Evolutionary conservation across 306 rosid genomes (phyloP).

Genomic region (Trifolium dubium): DNA sequence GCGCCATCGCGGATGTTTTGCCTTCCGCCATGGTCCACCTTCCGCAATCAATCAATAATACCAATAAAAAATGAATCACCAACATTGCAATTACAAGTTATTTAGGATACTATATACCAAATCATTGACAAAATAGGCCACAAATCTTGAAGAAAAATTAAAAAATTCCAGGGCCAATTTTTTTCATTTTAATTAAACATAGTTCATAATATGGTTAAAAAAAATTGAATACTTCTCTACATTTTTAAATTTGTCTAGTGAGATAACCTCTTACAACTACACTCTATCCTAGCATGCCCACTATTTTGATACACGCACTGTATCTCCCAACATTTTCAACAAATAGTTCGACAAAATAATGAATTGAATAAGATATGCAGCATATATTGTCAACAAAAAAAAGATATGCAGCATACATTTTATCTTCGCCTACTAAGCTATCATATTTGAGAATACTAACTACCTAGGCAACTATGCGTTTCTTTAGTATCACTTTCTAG

Average conservation of each 20-base stretch:
- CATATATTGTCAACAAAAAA: too few relatives aligned
- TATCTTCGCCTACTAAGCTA: background rate
- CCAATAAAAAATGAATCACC: background rate
- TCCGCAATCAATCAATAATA: background rate
- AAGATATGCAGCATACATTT: background rate
- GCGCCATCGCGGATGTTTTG: background rate
- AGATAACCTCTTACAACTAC: too few relatives aligned
- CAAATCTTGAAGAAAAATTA: background rate
- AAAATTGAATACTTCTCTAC: too few relatives aligned
- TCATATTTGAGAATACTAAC: background rate
- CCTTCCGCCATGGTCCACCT: background rate
- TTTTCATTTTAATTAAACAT: too few relatives aligned
- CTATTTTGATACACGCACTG: too few relatives aligned
- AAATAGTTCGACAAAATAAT: slow-evolving; percentile 5
- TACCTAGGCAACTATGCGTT: background rate
- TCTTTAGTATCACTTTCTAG: background rate
- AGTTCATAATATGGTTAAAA: too few relatives aligned
- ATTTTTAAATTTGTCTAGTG: too few relatives aligned
- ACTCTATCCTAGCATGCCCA: too few relatives aligned
- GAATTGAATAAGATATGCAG: background rate
- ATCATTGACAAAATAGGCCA: background rate
- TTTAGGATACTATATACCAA: background rate
- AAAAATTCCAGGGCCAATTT: background rate
- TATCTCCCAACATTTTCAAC: background rate
- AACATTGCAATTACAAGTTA: background rate